Base-by-base conservation (phyloP, 768 basidiomycete genomes). In the Leccinum disarticulatum region DNA sequence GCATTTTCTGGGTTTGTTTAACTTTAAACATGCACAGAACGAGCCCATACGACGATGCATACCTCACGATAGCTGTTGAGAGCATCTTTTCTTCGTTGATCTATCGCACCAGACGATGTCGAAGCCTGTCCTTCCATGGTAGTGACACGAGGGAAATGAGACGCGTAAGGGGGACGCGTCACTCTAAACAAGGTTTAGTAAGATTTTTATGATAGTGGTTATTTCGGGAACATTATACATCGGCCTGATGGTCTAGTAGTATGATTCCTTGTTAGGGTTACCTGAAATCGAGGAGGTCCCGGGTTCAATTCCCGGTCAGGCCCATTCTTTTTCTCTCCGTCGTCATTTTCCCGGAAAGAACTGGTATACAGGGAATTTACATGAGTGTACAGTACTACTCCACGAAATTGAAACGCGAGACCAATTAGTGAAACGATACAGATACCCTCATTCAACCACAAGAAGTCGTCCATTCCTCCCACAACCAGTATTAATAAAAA, bases 1-100 rank as follows among this genome's bases (percentile, higher is more conserved):
- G 87, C 83, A 98, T 87, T 93, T 98, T 99, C 96, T 98, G 68
- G 60, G 25, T n/a, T n/a, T n/a, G n/a, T n/a, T 55, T 47, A 56
- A 67, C 57, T n/a, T 60, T 22, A 55, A 47, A 13, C 11, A 25
- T 47, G 22, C 28, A 43, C 25, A 46, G 11, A 49, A 11, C 2
- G 56, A 56, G 15, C n/a, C 13, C 10, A 52, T 47, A 1, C 3
- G 19, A n/a, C 27, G 31, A 19, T 6, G 66, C 76, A 27, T 64
- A 91, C 91, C 60, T 90, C 89, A 60, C 92, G 81, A 69, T 93
- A 93, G 36, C 78, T 81, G 65, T 86, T 90, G 13, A 93, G 80
- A 11, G 90, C 88, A 76, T 88, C 87, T 61, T 81, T 79, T 69
- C 86, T 82, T 58, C 88, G 84, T 65, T 88, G 83, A 61, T 93